Percentiles rank a stretch among this genome's conserved stretches.
These are phyloP conservation scores for Leccinum boreale DNA, from an alignment of 768 basidiomycete species.

Conservation along the genomic window DNA sequence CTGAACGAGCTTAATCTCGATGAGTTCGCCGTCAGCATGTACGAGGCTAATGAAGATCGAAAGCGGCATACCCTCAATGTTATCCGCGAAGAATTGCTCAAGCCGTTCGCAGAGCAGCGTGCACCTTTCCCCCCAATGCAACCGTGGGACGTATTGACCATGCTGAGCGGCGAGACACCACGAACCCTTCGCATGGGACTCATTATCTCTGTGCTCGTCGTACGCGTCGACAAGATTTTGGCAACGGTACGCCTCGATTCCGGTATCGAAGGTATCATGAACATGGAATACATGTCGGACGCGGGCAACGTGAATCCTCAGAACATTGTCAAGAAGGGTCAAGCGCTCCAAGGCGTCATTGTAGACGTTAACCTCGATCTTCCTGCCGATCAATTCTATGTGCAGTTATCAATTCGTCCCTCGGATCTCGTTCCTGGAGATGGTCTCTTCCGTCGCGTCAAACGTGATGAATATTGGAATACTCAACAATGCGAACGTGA, in stretches of 20 bases:
- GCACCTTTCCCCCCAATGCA: constrained; percentile 57
- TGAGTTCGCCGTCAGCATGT: constrained; percentile 92
- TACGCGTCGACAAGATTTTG: constrained; percentile 43
- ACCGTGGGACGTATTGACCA: constrained; percentile 83
- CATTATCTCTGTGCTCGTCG: constrained; percentile 73
- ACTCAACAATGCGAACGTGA: constrained; percentile 62
- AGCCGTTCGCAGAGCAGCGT: constrained; percentile 78
- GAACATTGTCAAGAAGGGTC: constrained; percentile 67
- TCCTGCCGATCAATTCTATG: constrained; percentile 57
- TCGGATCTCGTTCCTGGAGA: constrained; percentile 63
- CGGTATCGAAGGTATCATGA: constrained; percentile 83
- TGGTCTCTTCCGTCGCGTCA: constrained; percentile 54
- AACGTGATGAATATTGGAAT: constrained; percentile 64
- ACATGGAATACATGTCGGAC: constrained; percentile 56
- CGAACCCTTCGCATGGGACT: constrained; percentile 74
- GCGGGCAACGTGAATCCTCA: constrained; percentile 36
- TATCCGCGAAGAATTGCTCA: constrained; percentile 81
- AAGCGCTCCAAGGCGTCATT: constrained; percentile 77
- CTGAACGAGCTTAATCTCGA: constrained; percentile 90
- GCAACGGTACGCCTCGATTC: constrained; percentile 84
- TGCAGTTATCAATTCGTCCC: constrained; percentile 72
- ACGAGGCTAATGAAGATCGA: constrained; percentile 74
- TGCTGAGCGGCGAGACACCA: constrained; percentile 91
- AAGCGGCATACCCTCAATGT: constrained; percentile 89
- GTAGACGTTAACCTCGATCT: constrained; percentile 66